phyloP scores from a whole-genome alignment of 345 rosid species.

The Nasturtium officinale region DNA sequence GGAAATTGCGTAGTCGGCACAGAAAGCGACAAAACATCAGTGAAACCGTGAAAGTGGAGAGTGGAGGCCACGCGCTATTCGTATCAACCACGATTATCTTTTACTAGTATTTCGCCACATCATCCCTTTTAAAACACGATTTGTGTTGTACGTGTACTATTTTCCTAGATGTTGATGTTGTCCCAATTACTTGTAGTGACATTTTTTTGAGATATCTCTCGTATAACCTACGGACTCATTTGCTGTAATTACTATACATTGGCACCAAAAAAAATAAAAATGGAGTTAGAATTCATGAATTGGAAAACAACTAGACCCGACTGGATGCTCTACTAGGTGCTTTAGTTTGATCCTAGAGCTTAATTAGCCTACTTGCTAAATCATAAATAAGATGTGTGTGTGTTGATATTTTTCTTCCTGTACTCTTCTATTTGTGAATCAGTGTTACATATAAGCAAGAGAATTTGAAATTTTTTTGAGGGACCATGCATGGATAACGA shows the following conservation, averaged over 20 bases:
- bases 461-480: not conserved
- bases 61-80: constrained; percentile 22
- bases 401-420: too few species aligned
- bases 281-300: not conserved
- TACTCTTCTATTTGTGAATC: too few species aligned
- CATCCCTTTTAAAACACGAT: not conserved
- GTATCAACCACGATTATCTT: constrained; percentile 21
- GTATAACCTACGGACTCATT: not conserved
- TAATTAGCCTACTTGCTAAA: constrained; percentile 11
- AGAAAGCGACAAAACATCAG: constrained; percentile 25
- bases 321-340: not conserved
- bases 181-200: constrained; percentile 4
- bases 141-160: constrained; percentile 26
- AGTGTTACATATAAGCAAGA: not conserved
- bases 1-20: constrained; percentile 28
- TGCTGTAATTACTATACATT: constrained; percentile 3
- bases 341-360: constrained; percentile 22
- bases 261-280: not conserved
- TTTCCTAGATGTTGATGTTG: not conserved
- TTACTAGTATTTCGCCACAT: constrained; percentile 19
- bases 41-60: not conserved
- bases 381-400: not conserved
- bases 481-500: constrained; percentile 2
- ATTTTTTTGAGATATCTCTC: constrained; percentile 15
- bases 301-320: constrained; percentile 6